phyloP scores from a whole-genome alignment of 176 grass and related monocot species.

The Carex cristatella region DNA sequence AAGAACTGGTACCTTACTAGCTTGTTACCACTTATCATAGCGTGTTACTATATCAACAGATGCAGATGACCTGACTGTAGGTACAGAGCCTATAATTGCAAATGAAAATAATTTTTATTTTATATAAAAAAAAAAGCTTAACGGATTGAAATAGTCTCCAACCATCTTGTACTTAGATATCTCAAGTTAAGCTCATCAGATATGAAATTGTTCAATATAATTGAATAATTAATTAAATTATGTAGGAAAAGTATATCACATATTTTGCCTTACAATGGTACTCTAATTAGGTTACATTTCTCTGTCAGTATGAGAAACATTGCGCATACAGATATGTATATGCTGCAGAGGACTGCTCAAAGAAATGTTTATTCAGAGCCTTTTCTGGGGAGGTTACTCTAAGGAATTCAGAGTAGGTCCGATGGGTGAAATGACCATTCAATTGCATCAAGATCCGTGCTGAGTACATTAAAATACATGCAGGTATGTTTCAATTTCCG shows the following conservation, averaged over 20 bases:
- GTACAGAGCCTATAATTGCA: background rate
- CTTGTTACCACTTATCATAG: background rate
- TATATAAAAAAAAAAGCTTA: background rate
- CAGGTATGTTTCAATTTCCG: no score
- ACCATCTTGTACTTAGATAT: background rate
- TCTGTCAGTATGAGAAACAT: background rate
- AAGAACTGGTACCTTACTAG: background rate
- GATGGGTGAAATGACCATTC: no score
- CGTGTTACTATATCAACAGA: background rate
- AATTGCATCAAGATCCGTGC: no score
- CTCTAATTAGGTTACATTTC: background rate
- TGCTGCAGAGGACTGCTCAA: background rate
- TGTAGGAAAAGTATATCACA: background rate
- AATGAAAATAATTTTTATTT: no score
- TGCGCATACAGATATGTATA: background rate
- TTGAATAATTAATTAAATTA: background rate
- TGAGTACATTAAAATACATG: no score
- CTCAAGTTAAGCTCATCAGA: background rate
- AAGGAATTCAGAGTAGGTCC: background rate
- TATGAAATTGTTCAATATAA: background rate
- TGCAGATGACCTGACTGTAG: background rate
- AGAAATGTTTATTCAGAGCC: background rate
- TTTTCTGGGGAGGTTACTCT: constrained; percentile 39
- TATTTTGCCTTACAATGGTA: background rate
- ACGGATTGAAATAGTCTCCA: background rate